Evolutionary conservation across 139 green algal genomes (phyloP), one percentile per base, ranked within the genome.

Genomic region (Chlorokybus atmophyticus): DNA sequence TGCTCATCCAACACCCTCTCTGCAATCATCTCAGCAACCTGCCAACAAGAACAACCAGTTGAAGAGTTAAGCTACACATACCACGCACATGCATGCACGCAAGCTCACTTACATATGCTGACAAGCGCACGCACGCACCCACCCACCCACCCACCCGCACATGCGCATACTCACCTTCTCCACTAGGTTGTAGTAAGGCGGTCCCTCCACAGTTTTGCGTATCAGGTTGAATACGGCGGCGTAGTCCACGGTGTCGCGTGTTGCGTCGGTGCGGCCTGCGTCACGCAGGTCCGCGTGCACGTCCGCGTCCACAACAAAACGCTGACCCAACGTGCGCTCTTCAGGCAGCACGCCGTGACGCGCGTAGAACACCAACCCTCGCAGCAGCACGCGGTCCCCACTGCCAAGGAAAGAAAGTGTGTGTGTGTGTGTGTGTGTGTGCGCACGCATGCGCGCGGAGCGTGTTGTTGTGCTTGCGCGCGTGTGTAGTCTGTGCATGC

Each of bases 251-350:
- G 70, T 68, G 48, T 66, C 3, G 1, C 2, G 2, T 27, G 75
- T 3, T 25, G 53, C 50, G 55, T 75, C 70, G 21, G 42, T 39
- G 1, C 2, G 29, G 10, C 51, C 67, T 17, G 58, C 70, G 7
- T n/a, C 19, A 17, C 28, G 17, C 10, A 72, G 51, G 53, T 40
- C 14, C 35, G 32, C 41, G 1, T 19, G 27, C 31, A 70, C 32
- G 4, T 68, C 35, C 17, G 72, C n/a, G 52, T 78, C 68, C 2
- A 78, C 60, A 8, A 60, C n/a, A 52, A 75, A 78, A 4, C 72
- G 71, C 41, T 78, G 70, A 1, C 70, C 70, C 2, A 78, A 28
- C 48, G 21, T 23, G 2, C 26, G 38, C 59, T 78, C 70, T 4
- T 48, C 59, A 21, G 31, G n/a, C 4, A 72, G 47, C 29, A 75